Conservation (phyloP, 1,139 yeast genomes). For the Kodamaea fungicola region DNA sequence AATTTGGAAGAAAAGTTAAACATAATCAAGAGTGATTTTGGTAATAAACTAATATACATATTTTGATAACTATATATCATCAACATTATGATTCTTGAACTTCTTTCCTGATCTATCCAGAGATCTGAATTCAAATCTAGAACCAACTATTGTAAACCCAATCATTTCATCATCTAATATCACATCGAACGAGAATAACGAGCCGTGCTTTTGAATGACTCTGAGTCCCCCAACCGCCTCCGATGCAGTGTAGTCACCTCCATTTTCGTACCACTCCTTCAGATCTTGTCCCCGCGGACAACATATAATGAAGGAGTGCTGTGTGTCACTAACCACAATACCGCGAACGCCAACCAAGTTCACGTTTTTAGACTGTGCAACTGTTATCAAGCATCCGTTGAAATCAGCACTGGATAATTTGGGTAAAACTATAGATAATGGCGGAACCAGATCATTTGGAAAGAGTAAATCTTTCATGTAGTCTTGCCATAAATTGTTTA, state of each 20-base stretch:
- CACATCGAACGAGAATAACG: conserved; percentile 55
- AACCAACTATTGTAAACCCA: conserved; percentile 72
- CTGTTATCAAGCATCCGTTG: conserved; percentile 70
- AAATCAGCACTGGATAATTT: conserved; percentile 79
- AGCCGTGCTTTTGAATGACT: conserved; percentile 57
- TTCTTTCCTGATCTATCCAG: conserved; percentile 83
- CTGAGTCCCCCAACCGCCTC: conserved; percentile 50
- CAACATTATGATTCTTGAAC: conserved; percentile 75
- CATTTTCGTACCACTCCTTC: conserved; percentile 25
- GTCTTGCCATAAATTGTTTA: conserved; percentile 59
- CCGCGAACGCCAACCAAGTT: conserved; percentile 67
- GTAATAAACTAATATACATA: too few relatives aligned
- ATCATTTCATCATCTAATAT: conserved; percentile 36
- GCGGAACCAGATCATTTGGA: conserved; percentile 22
- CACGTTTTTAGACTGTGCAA: conserved; percentile 55
- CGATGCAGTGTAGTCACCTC: conserved; percentile 20
- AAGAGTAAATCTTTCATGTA: conserved; percentile 58
- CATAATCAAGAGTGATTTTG: too few relatives aligned
- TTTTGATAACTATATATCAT: too few relatives aligned
- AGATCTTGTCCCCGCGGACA: conserved; percentile 43
- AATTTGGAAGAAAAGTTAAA: too few relatives aligned
- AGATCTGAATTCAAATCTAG: conserved; percentile 71
- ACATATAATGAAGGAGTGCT: conserved; percentile 66
- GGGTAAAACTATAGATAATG: conserved; percentile 36
- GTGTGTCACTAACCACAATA: conserved; percentile 84